Percentiles rank a stretch among this genome's conserved stretches.
Evolutionary conservation across 2,329 filamentous ascomycete species (phyloP).

Genomic region (Colletotrichum plurivorum): DNA sequence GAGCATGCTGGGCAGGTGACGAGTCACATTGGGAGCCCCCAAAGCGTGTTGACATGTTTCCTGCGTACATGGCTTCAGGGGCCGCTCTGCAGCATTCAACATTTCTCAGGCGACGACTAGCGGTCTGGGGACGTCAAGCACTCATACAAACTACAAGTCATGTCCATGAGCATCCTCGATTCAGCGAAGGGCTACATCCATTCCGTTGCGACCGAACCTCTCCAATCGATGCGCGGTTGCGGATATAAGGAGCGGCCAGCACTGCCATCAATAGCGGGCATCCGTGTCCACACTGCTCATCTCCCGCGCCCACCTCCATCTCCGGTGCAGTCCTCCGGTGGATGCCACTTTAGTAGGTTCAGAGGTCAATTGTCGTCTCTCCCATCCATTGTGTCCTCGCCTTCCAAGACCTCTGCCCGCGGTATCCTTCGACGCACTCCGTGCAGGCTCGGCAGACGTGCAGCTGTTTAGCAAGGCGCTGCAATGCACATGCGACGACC

Average conservation of each 20-base stretch:
- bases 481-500: not conserved
- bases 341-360: too few species aligned
- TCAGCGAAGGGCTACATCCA: too few species aligned
- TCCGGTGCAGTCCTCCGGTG: not conserved
- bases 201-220: not conserved
- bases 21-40: not conserved
- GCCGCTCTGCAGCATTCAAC: too few species aligned
- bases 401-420: not conserved
- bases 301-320: not conserved
- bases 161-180: too few species aligned
- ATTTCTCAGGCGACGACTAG: too few species aligned
- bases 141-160: too few species aligned
- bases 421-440: not conserved
- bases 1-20: constrained; percentile 2
- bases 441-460: not conserved
- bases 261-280: not conserved
- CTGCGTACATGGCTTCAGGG: too few species aligned
- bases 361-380: not conserved
- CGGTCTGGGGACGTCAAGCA: too few species aligned
- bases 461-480: not conserved
- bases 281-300: not conserved
- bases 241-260: not conserved
- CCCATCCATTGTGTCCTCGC: not conserved
- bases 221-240: not conserved
- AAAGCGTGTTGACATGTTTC: too few species aligned